These are phyloP conservation scores for Entelexis paramagnoliae DNA, from an alignment of 1,139 yeast genomes.

Conservation along the genomic window DNA sequence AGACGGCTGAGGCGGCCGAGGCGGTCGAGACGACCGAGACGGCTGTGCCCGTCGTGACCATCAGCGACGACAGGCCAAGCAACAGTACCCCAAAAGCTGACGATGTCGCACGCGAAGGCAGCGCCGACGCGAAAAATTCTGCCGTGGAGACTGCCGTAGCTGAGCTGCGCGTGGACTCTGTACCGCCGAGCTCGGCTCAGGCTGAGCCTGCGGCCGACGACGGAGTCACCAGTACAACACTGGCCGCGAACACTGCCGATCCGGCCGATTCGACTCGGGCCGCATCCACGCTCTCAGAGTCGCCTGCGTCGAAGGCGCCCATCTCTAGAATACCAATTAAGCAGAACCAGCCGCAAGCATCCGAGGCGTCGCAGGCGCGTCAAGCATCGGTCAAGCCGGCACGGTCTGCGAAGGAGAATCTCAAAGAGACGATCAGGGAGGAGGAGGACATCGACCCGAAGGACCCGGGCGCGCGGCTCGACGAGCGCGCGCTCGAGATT, in stretches of 20 bases:
- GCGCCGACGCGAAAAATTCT: no score
- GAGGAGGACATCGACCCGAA: not conserved
- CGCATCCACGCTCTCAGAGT: no score
- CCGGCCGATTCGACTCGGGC: no score
- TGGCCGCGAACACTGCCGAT: no score
- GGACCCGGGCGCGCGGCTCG: not conserved
- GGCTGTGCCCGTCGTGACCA: not conserved
- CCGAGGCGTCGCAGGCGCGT: constrained; percentile 4
- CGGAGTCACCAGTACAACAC: no score
- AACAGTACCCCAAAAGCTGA: no score
- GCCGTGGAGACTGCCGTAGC: no score
- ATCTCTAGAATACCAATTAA: not conserved
- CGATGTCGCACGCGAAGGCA: no score
- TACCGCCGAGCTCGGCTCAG: not conserved
- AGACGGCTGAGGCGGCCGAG: not conserved
- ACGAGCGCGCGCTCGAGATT: not conserved
- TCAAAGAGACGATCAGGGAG: not conserved
- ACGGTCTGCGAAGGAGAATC: not conserved
- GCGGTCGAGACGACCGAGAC: not conserved
- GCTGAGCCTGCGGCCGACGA: no score
- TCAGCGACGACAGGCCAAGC: not conserved
- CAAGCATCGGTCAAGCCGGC: not conserved
- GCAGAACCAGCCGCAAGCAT: not conserved
- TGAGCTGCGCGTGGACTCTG: not conserved
- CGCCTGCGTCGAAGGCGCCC: not conserved